Evolutionary conservation across 1,284 basidiomycete species (phyloP).

Genomic region (Chondrostereum purpureum): DNA sequence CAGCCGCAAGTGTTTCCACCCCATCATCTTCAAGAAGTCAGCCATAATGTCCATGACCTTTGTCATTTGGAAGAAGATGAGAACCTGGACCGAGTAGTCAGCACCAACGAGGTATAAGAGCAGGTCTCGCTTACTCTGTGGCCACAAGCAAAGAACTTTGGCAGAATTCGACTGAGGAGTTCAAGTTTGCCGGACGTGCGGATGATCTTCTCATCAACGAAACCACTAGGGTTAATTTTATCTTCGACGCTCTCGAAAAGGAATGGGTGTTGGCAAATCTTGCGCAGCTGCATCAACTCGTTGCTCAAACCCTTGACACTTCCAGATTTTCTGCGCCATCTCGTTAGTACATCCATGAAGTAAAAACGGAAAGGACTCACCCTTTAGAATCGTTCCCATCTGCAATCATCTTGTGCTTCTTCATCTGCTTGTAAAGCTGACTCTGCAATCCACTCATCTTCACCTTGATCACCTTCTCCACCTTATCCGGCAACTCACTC

Average conservation of each 20-base stretch:
- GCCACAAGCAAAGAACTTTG: constrained; percentile 89
- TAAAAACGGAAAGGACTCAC: constrained; percentile 33
- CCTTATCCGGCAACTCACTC: constrained; percentile 95
- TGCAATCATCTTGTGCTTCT: constrained; percentile 96
- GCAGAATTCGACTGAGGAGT: constrained; percentile 87
- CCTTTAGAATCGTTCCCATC: constrained; percentile 74
- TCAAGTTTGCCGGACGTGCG: constrained; percentile 94
- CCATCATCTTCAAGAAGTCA: constrained; percentile 90
- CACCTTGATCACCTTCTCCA: constrained; percentile 98
- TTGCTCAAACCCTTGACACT: constrained; percentile 90
- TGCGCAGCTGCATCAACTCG: constrained; percentile 97
- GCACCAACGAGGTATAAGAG: not conserved
- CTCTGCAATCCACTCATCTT: constrained; percentile 94
- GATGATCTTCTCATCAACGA: constrained; percentile 82
- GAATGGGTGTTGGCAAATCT: constrained; percentile 98
- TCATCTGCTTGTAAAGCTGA: constrained; percentile 97
- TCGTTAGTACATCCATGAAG: constrained; percentile 4
- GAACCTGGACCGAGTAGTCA: constrained; percentile 46
- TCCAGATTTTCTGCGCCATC: constrained; percentile 49
- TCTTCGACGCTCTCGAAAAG: constrained; percentile 95
- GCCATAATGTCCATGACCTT: constrained; percentile 99
- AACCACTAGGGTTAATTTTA: constrained; percentile 78
- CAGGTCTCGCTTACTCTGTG: constrained; percentile 66
- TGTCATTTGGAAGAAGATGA: constrained; percentile 99
- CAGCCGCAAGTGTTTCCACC: constrained; percentile 88